Conservation (phyloP, 23 red algal species). For the Agarophyton chilense region DNA sequence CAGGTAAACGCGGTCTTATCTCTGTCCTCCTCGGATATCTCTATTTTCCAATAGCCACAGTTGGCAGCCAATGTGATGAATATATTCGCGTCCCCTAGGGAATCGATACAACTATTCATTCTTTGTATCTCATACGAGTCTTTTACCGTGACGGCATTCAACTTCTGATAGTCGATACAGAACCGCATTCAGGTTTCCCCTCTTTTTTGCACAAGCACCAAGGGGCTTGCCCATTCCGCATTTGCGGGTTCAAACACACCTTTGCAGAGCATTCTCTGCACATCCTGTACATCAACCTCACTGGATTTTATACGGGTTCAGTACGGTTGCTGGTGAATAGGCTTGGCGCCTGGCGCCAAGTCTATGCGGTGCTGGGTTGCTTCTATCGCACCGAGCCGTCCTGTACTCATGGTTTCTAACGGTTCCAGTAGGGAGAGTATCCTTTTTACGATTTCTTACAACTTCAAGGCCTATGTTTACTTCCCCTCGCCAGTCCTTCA, state of each 20-base stretch:
- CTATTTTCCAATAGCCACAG: conserved; percentile 1
- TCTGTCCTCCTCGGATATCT: too few species aligned
- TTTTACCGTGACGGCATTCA: conserved; percentile 33
- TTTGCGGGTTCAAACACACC: too few species aligned
- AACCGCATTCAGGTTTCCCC: conserved; percentile 7
- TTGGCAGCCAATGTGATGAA: conserved; percentile 20
- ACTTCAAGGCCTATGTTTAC: too few species aligned
- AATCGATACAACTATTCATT: conserved; percentile 31
- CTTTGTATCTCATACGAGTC: conserved; percentile 20
- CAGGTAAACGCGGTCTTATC: conserved; percentile 12
- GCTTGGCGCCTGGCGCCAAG: too few species aligned
- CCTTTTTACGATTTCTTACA: too few species aligned
- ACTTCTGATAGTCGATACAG: conserved; percentile 38
- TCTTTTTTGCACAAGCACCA: too few species aligned
- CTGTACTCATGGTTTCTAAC: too few species aligned
- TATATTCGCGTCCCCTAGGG: conserved; percentile 4
- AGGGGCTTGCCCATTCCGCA: too few species aligned
- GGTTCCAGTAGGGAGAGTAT: too few species aligned
- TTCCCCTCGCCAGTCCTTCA: too few species aligned
- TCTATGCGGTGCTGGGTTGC: too few species aligned
- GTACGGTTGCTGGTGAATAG: conserved; percentile 17
- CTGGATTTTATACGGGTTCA: conserved; percentile 5
- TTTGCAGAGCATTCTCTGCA: conserved; percentile 7
- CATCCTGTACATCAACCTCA: background rate
- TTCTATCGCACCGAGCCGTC: too few species aligned